Base-by-base conservation (phyloP, 306 rosid genomes). In the Notholithocarpus densiflorus region DNA sequence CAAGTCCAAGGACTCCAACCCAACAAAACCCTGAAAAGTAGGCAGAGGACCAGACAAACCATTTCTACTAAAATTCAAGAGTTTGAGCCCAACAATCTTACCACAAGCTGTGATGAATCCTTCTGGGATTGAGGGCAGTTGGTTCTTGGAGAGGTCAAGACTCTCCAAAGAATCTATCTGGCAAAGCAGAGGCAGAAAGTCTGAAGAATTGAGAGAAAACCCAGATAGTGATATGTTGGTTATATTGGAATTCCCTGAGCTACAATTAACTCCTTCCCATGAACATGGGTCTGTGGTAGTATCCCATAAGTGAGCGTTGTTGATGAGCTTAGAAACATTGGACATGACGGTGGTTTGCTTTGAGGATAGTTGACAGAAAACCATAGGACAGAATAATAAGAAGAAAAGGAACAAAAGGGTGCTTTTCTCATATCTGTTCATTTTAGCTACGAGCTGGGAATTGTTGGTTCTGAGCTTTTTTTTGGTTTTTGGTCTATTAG, bases 251-350 rank as follows among this genome's bases (percentile, higher is more conserved):
- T 81, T 79, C 43, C 32, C 65, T n/a, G 3, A 1, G 75, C 71
- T 68, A 75, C 98, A 95, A 3, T 0, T 71, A 54, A 95, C 88
- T 32, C 98, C 92, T 3, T 73, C 55, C 98, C 98, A 95, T 10
- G 37, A 7, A 84, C 98, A 92, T 43, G 94, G 64, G 24, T 79
- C 53, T 17, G 0, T 82, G 29, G 0, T n/a, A 2, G 15, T 43
- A 76, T 75, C 59, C 95, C 97, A 90, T 17, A 48, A 6, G 60
- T 26, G 17, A 74, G 2, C 23, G 17, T 0, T 1, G 59, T 56
- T 5, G 34, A 89, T 71, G 66, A 10, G 68, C 2, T 40, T 10
- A 48, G 82, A 87, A 54, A 91, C 80, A 14, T 1, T 11, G 80
- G 6, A 60, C 94, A 92, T 88, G 80, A 87, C 69, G 12, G 60